These are phyloP conservation scores for Pichia sp. DNA, from an alignment of 1,139 yeast genomes.

Conservation along the genomic window DNA sequence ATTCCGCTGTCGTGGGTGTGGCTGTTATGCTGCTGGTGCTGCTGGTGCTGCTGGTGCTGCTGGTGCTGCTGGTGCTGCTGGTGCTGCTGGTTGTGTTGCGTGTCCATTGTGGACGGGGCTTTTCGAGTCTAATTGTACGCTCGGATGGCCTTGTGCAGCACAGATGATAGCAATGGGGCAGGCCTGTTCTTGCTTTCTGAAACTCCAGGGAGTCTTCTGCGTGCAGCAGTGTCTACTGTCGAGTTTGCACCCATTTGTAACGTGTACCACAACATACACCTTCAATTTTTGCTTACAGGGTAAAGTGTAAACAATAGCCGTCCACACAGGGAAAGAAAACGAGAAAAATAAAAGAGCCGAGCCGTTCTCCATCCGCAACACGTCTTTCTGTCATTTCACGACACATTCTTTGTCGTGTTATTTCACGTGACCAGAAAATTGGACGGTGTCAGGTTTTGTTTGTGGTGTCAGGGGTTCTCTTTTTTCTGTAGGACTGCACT, in stretches of 20 bases:
- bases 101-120: not conserved
- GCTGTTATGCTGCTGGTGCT: slow-evolving; percentile 4
- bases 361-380: too few species aligned
- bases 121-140: not conserved
- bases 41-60: not conserved
- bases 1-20: not conserved
- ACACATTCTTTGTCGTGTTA: too few species aligned
- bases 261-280: not conserved
- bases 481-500: not conserved
- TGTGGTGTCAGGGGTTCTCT: not conserved
- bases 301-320: not conserved
- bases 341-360: too few species aligned
- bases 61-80: slow-evolving; percentile 5
- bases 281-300: not conserved
- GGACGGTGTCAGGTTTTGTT: too few species aligned
- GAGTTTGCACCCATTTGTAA: not conserved
- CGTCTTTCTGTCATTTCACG: too few species aligned
- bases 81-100: not conserved
- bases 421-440: not conserved
- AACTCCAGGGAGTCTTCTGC: too few species aligned
- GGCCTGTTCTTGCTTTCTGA: too few species aligned
- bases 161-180: too few species aligned
- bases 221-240: too few species aligned
- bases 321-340: too few species aligned
- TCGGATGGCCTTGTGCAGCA: too few species aligned